These are phyloP conservation scores for Torrubiellomyces zombiae DNA, from an alignment of 2,329 filamentous ascomycete genomes.

Conservation along the genomic window DNA sequence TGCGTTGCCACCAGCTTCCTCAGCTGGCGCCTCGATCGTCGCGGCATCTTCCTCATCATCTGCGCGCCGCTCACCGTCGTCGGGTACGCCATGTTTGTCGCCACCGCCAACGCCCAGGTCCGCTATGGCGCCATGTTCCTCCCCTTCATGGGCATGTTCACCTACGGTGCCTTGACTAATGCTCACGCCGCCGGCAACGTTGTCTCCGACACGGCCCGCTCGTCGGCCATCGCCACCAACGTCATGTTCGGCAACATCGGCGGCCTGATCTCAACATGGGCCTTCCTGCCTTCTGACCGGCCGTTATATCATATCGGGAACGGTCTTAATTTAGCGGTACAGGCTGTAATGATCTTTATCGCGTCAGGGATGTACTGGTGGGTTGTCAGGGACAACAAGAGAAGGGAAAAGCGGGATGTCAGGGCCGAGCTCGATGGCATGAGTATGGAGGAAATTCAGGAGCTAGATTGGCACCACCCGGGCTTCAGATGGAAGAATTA, in stretches of 20 bases:
- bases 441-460: conserved; percentile 34
- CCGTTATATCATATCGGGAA: conserved; percentile 56
- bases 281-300: conserved; percentile 42
- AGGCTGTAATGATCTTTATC: conserved; percentile 36
- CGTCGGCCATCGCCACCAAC: conserved; percentile 41
- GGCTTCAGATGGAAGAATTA: conserved; percentile 39
- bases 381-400: conserved; percentile 47
- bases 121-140: conserved; percentile 55
- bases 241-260: conserved; percentile 34
- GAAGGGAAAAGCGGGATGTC: conserved; percentile 34
- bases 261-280: conserved; percentile 45
- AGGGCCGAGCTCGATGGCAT: conserved; percentile 40
- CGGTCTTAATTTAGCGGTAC: conserved; percentile 48
- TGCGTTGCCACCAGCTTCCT: conserved; percentile 40
- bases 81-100: conserved; percentile 54
- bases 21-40: conserved; percentile 40
- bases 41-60: conserved; percentile 42
- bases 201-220: conserved; percentile 49
- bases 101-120: conserved; percentile 27
- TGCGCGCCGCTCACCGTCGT: conserved; percentile 43
- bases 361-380: conserved; percentile 34
- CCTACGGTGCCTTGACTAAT: conserved; percentile 46
- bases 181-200: conserved; percentile 53
- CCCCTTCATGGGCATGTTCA: conserved; percentile 44
- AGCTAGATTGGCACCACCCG: conserved; percentile 53